Conservation (phyloP, 495 filamentous ascomycete species). For the Xylaria scruposa region DNA sequence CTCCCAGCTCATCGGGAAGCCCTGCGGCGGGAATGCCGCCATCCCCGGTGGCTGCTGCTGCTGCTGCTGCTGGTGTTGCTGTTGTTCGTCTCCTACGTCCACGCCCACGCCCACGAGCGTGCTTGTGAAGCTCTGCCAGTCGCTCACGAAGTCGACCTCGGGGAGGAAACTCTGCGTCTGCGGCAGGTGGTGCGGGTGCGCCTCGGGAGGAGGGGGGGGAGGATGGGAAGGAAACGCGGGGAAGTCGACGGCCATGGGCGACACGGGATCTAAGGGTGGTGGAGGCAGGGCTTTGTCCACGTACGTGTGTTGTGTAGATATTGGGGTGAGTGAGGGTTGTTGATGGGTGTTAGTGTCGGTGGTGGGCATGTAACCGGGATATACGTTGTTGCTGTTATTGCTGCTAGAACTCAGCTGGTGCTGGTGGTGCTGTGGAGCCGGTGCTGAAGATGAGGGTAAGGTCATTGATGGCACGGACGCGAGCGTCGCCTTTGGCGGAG, state of each 20-base stretch:
- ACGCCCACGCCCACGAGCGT: conserved; percentile 34
- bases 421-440: conserved; percentile 21
- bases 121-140: conserved; percentile 43
- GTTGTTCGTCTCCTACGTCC: conserved; percentile 14
- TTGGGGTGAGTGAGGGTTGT: conserved; percentile 12
- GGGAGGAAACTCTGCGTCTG: conserved; percentile 26
- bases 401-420: conserved; percentile 25
- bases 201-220: conserved; percentile 1
- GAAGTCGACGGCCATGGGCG: conserved; percentile 41
- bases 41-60: conserved; percentile 22
- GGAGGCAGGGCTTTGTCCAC: conserved; percentile 41
- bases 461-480: conserved; percentile 26
- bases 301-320: conserved; percentile 24
- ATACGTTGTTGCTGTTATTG: conserved; percentile 21
- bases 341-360: not conserved
- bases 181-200: conserved; percentile 9
- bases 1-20: conserved; percentile 41
- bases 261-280: conserved; percentile 37
- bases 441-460: conserved; percentile 18
- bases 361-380: conserved; percentile 33
- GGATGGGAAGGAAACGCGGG: conserved; percentile 25
- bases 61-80: conserved; percentile 17
- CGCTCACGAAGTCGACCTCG: conserved; percentile 31
- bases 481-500: conserved; percentile 6
- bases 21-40: conserved; percentile 24